These are phyloP conservation scores for Coemansia sp. DNA, from an alignment of 192 early-diverging fungal species.

Conservation along the genomic window DNA sequence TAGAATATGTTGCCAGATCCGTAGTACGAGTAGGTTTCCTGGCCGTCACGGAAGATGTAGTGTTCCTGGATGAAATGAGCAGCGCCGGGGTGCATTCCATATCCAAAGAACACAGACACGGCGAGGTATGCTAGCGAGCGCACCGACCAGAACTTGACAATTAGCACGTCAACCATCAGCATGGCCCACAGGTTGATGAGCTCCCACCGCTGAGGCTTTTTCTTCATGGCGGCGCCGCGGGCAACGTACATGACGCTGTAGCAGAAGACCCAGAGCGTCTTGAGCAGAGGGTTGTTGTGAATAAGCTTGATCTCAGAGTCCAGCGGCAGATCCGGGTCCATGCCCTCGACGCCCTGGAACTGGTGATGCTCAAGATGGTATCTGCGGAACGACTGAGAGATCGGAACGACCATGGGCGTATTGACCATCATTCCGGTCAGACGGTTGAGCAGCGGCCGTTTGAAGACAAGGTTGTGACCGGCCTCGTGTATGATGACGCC, in stretches of 20 bases:
- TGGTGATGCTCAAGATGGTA: constrained; percentile 97
- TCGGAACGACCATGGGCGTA: constrained; percentile 79
- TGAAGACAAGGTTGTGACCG: constrained; percentile 81
- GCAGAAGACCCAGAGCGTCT: constrained; percentile 78
- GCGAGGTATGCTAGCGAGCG: constrained; percentile 69
- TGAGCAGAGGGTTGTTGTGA: constrained; percentile 66
- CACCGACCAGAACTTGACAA: constrained; percentile 59
- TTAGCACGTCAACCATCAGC: constrained; percentile 57
- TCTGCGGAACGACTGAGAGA: constrained; percentile 80
- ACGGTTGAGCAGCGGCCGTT: constrained; percentile 72
- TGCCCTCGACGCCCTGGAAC: constrained; percentile 90
- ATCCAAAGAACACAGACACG: constrained; percentile 77
- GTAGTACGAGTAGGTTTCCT: constrained; percentile 97
- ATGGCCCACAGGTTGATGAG: constrained; percentile 68
- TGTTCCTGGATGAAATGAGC: constrained; percentile 98
- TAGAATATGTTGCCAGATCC: constrained; percentile 81
- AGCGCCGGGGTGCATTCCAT: constrained; percentile 87
- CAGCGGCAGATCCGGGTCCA: constrained; percentile 91
- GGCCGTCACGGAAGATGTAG: constrained; percentile 88
- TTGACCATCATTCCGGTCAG: constrained; percentile 83
- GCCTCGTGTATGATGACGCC: constrained; percentile 93
- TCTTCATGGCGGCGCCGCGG: constrained; percentile 64
- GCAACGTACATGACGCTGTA: constrained; percentile 84
- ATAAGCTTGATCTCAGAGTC: constrained; percentile 80
- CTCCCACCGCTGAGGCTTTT: constrained; percentile 72